phyloP scores from a whole-genome alignment of 495 filamentous ascomycete genomes.

The Trichocladium uniseriatum region DNA sequence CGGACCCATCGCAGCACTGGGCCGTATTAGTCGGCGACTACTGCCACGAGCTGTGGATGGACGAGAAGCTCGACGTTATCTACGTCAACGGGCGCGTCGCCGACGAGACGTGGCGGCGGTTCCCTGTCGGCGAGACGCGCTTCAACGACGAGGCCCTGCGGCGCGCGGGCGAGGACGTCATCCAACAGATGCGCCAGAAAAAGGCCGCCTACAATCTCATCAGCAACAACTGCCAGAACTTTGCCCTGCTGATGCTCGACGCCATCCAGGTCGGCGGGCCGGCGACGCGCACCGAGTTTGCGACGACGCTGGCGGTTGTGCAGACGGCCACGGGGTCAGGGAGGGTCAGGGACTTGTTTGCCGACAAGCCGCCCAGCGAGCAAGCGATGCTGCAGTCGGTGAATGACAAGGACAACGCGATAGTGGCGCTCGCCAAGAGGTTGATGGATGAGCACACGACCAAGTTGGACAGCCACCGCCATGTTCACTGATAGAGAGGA shows the following conservation, averaged over 20 bases:
- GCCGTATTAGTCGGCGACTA: slow-evolving; percentile 39
- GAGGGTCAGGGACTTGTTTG: slow-evolving; percentile 32
- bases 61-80: slow-evolving; percentile 38
- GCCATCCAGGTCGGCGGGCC: slow-evolving; percentile 31
- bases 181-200: slow-evolving; percentile 32
- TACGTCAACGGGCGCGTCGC: slow-evolving; percentile 34
- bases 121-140: slow-evolving; percentile 34
- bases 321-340: slow-evolving; percentile 31
- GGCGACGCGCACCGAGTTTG: slow-evolving; percentile 27
- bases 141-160: slow-evolving; percentile 39
- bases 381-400: slow-evolving; percentile 9
- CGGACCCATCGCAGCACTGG: slow-evolving; percentile 45
- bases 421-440: slow-evolving; percentile 25
- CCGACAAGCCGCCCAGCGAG: slow-evolving; percentile 19
- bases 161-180: slow-evolving; percentile 33
- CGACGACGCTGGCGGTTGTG: slow-evolving; percentile 35
- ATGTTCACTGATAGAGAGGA: slow-evolving; percentile 2
- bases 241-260: slow-evolving; percentile 33
- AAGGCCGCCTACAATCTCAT: slow-evolving; percentile 38
- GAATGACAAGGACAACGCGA: slow-evolving; percentile 10
- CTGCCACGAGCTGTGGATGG: slow-evolving; percentile 38
- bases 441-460: slow-evolving; percentile 37
- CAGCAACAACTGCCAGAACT: slow-evolving; percentile 43
- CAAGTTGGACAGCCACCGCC: slow-evolving; percentile 31
- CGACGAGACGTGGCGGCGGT: slow-evolving; percentile 30